Conservation (phyloP, 2,329 filamentous ascomycete genomes). For the Aureobasidium lini region DNA sequence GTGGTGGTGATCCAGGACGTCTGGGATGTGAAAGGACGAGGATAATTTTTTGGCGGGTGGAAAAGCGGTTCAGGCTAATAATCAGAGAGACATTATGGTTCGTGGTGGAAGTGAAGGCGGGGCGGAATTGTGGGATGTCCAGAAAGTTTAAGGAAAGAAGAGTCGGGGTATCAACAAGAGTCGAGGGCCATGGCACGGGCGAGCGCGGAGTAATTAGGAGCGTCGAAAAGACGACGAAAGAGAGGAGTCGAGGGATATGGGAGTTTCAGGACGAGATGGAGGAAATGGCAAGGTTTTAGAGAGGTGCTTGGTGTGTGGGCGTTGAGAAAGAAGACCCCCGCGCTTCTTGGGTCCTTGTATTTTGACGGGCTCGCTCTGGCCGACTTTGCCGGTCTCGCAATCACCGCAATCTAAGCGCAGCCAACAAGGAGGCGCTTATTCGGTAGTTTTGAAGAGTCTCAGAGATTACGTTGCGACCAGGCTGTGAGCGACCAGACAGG, state of each 20-base stretch:
- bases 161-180: not conserved
- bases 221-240: not conserved
- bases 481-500: not conserved
- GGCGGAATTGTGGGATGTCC: slow-evolving; percentile 2
- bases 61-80: slow-evolving; percentile 2
- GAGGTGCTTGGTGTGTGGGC: not conserved
- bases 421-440: slow-evolving; percentile 9
- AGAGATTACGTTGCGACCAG: not conserved
- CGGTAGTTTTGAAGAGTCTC: not conserved
- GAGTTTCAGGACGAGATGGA: not conserved
- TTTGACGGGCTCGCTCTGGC: not conserved
- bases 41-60: not conserved
- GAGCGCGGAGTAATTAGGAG: not conserved
- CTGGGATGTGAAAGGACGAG: not conserved
- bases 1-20: not conserved
- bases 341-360: slow-evolving; percentile 1
- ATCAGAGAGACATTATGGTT: slow-evolving; percentile 9
- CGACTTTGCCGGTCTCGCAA: slow-evolving; percentile 6
- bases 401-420: slow-evolving; percentile 1
- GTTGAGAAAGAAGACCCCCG: slow-evolving; percentile 5
- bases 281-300: slow-evolving; percentile 5
- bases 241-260: not conserved
- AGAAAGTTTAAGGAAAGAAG: not conserved
- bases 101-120: slow-evolving; percentile 5
- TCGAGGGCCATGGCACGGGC: not conserved